A percentile compares a stretch with the other conserved stretches of the same genome.
Conservation (phyloP, 805 yeast genomes). For the Torulaspora maleeae region DNA sequence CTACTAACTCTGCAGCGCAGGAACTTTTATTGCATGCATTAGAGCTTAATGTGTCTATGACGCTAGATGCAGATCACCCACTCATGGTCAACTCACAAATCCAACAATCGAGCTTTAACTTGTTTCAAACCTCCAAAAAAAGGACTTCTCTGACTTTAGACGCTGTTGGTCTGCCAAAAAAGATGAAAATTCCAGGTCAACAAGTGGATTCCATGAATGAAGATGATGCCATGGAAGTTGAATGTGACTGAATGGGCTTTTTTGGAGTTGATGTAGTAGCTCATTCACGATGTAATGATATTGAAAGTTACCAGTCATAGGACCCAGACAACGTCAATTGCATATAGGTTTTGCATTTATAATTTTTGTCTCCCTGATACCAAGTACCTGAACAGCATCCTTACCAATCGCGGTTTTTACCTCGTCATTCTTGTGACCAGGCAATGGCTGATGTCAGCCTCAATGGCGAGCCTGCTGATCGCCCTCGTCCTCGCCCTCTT, state of each 20-base stretch:
- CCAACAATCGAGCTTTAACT: conserved; percentile 11
- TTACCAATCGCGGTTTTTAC: too few relatives aligned
- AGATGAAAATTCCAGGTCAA: conserved; percentile 7
- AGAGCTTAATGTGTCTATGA: conserved; percentile 45
- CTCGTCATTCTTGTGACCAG: too few relatives aligned
- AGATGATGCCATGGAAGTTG: conserved; percentile 25
- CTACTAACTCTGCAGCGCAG: conserved; percentile 77
- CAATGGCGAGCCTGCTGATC: too few relatives aligned
- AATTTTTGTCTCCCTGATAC: too few relatives aligned
- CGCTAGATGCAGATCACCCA: conserved; percentile 32
- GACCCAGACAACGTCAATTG: too few relatives aligned
- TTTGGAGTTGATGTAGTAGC: too few relatives aligned
- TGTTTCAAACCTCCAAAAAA: conserved; percentile 10
- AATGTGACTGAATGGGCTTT: conserved; percentile 9
- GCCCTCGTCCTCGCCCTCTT: conserved; percentile 2
- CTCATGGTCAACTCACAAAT: conserved; percentile 23
- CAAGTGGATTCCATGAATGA: conserved; percentile 8
- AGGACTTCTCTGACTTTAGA: conserved; percentile 14
- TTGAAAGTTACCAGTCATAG: too few relatives aligned
- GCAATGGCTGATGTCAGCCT: too few relatives aligned
- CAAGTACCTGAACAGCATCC: too few relatives aligned
- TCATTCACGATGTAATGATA: too few relatives aligned
- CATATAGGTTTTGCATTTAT: too few relatives aligned
- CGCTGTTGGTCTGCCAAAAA: conserved; percentile 9
- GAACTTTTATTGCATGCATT: conserved; percentile 78